Percentiles rank a stretch among this genome's conserved stretches.
phyloP scores from a whole-genome alignment of 805 yeast genomes.

The Suhomyces pyralidae region DNA sequence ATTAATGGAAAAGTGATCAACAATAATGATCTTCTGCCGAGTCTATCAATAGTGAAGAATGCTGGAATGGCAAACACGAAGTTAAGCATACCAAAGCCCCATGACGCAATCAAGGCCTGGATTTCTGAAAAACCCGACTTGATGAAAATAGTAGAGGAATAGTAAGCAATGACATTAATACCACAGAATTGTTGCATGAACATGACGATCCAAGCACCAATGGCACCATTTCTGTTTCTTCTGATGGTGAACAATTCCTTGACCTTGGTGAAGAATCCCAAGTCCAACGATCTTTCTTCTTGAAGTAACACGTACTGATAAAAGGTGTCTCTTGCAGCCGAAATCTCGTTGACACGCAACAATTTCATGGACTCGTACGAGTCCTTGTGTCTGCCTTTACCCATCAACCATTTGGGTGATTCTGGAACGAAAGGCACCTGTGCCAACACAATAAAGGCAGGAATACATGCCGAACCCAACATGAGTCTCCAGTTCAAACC shows the following conservation, averaged over 20 bases:
- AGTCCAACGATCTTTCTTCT: conserved; percentile 56
- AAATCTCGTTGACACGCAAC: conserved; percentile 45
- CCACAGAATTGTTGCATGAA: conserved; percentile 93
- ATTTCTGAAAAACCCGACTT: conserved; percentile 62
- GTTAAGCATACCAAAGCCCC: conserved; percentile 84
- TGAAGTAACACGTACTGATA: conserved; percentile 54
- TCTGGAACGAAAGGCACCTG: conserved; percentile 60
- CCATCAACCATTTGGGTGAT: conserved; percentile 68
- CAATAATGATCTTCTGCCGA: conserved; percentile 65
- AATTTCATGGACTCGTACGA: conserved; percentile 48
- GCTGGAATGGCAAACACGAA: conserved; percentile 86
- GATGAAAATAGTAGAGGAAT: conserved; percentile 72
- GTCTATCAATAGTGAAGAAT: conserved; percentile 70
- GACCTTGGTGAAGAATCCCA: conserved; percentile 44
- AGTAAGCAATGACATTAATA: conserved; percentile 82
- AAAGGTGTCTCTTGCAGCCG: conserved; percentile 66
- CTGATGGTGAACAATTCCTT: conserved; percentile 64
- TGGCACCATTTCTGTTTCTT: conserved; percentile 79
- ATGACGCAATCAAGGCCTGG: conserved; percentile 69
- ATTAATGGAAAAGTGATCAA: conserved; percentile 61
- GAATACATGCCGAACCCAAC: conserved; percentile 62
- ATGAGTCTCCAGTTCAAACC: conserved; percentile 59
- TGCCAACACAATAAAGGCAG: conserved; percentile 51
- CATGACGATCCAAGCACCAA: conserved; percentile 80
- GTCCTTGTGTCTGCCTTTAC: conserved; percentile 45